phyloP scores from a whole-genome alignment of 2,329 filamentous ascomycete species.

The Zymoseptoria pseudotritici region DNA sequence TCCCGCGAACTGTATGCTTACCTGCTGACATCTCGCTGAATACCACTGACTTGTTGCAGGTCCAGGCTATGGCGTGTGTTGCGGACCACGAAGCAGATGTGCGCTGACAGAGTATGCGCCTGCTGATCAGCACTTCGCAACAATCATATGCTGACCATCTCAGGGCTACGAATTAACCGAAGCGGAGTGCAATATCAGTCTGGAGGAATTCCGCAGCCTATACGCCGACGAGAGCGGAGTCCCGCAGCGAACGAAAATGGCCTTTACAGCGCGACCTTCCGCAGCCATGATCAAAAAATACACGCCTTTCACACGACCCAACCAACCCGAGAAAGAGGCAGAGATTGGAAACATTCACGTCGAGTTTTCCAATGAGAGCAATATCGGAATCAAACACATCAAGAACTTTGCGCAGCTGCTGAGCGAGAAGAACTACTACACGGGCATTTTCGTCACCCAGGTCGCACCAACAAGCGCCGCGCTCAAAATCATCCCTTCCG shows the following conservation, averaged over 20 bases:
- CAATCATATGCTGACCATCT: conserved; percentile 7
- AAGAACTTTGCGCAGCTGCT: conserved; percentile 81
- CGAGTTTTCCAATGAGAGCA: conserved; percentile 76
- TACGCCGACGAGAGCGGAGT: conserved; percentile 67
- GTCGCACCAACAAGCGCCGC: conserved; percentile 78
- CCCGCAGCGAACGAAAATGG: conserved; percentile 74
- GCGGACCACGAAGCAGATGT: conserved; percentile 92
- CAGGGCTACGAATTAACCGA: conserved; percentile 92
- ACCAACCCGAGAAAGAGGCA: conserved; percentile 47
- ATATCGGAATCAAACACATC: conserved; percentile 85
- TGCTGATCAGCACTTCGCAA: not conserved
- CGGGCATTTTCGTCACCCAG: conserved; percentile 82
- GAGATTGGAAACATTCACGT: conserved; percentile 86
- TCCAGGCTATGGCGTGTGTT: conserved; percentile 86
- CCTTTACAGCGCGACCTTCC: conserved; percentile 80
- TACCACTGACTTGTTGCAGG: conserved; percentile 9
- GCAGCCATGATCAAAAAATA: conserved; percentile 78
- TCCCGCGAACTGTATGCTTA: conserved; percentile 19
- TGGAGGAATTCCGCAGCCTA: conserved; percentile 69
- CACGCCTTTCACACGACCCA: conserved; percentile 59
- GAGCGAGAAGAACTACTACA: conserved; percentile 71
- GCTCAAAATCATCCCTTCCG: conserved; percentile 73
- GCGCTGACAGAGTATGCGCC: conserved; percentile 66
- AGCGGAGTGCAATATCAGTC: conserved; percentile 77
- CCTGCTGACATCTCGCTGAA: too few relatives aligned